Evolutionary conservation across 2,329 filamentous ascomycete species (phyloP).

Genomic region (Calonectria multiphialidica): DNA sequence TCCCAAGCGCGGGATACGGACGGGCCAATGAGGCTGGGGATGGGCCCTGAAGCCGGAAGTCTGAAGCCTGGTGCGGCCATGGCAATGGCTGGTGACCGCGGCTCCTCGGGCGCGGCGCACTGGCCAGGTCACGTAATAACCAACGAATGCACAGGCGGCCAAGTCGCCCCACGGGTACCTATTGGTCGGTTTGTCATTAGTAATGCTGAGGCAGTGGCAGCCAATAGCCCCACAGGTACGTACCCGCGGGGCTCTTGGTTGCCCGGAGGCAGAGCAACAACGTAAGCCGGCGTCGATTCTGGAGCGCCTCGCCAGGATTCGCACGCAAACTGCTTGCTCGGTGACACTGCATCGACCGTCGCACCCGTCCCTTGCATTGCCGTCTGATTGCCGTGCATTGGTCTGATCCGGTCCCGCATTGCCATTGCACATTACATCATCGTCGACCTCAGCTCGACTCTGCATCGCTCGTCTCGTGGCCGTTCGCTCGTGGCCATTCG

Average conservation of each 20-base stretch:
- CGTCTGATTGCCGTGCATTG: slow-evolving; percentile 4
- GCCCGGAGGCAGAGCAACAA: too few relatives aligned
- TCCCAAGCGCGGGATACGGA: background rate
- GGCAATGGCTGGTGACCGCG: background rate
- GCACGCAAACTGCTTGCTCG: background rate
- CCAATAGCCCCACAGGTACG: too few relatives aligned
- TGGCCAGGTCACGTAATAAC: background rate
- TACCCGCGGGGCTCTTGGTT: too few relatives aligned
- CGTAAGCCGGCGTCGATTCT: background rate
- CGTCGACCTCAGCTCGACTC: background rate
- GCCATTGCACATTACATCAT: slow-evolving; percentile 4
- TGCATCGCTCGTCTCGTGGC: too few relatives aligned
- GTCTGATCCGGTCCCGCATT: background rate
- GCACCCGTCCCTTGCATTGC: background rate
- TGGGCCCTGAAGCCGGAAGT: background rate
- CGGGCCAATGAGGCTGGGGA: background rate
- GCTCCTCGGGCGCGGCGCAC: background rate
- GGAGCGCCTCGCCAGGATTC: background rate
- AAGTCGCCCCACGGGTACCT: background rate
- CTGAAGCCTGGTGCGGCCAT: too few relatives aligned
- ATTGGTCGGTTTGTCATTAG: too few relatives aligned
- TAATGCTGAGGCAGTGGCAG: too few relatives aligned
- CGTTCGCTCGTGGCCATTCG: too few relatives aligned
- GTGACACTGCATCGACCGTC: background rate
- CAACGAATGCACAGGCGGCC: too few relatives aligned